Percentiles rank a stretch among this genome's conserved stretches.
Conservation (phyloP, 345 rosid species). For the Citrus sinensis region DNA sequence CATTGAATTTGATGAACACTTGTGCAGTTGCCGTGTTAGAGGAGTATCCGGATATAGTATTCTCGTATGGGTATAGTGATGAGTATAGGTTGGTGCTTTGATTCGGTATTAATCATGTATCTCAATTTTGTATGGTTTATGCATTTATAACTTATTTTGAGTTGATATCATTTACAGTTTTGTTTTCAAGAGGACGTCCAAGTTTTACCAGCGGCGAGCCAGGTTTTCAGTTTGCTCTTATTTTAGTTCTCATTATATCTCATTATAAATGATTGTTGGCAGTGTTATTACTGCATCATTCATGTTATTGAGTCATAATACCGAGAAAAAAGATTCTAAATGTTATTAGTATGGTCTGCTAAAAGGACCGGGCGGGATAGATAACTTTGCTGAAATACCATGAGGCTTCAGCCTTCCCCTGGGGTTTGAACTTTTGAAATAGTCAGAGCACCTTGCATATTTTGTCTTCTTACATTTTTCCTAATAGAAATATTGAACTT, state of each 20-base stretch:
- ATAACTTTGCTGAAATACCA: not conserved
- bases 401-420: not conserved
- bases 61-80: slow-evolving; percentile 77
- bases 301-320: not conserved
- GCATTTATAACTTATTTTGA: not conserved
- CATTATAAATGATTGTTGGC: not conserved
- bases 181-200: slow-evolving; percentile 70
- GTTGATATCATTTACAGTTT: slow-evolving; percentile 45
- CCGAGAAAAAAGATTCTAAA: not conserved
- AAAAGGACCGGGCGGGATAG: not conserved
- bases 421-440: not conserved
- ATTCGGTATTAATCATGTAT: not conserved
- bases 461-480: not conserved
- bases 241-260: not conserved
- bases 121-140: not conserved
- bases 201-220: slow-evolving; percentile 84
- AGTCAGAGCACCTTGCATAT: not conserved
- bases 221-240: slow-evolving; percentile 36
- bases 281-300: not conserved
- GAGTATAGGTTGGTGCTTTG: slow-evolving; percentile 53
- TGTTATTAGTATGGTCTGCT: not conserved
- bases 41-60: slow-evolving; percentile 74
- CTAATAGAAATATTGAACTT: not conserved
- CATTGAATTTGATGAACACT: slow-evolving; percentile 65
- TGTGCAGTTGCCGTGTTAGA: slow-evolving; percentile 61